phyloP scores from a whole-genome alignment of 192 early-diverging fungal genomes.

The Coemansia sp. region DNA sequence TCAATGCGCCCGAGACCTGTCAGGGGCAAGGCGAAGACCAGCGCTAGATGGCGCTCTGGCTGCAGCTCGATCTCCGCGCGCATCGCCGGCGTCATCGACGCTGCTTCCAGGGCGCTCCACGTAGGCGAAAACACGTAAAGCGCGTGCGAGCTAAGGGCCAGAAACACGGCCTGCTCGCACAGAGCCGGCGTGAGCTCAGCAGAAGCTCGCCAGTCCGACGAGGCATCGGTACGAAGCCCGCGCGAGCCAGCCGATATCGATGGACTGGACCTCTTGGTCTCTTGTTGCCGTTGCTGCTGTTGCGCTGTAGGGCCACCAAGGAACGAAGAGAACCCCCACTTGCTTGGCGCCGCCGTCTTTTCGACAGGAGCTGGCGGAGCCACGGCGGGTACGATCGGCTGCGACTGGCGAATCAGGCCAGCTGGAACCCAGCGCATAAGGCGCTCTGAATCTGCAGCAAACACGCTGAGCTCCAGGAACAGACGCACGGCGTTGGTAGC shows the following conservation, averaged over 20 bases:
- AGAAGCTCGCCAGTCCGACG: conserved; percentile 10
- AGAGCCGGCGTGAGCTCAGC: conserved; percentile 16
- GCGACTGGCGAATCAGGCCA: conserved; percentile 31
- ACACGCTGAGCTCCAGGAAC: conserved; percentile 48
- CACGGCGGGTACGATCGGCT: conserved; percentile 15
- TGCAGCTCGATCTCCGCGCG: conserved; percentile 36
- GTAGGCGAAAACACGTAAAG: conserved; percentile 44
- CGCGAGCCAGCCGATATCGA: background rate
- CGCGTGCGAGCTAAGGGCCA: conserved; percentile 49
- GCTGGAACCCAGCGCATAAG: conserved; percentile 50
- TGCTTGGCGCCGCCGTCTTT: conserved; percentile 13
- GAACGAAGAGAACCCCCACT: conserved; percentile 40
- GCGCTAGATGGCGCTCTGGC: conserved; percentile 36
- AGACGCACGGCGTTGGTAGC: conserved; percentile 38
- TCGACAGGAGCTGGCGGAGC: background rate
- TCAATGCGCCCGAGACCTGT: conserved; percentile 46
- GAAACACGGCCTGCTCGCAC: conserved; percentile 42
- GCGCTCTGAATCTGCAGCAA: conserved; percentile 37
- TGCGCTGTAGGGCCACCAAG: conserved; percentile 16
- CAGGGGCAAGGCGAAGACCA: conserved; percentile 38
- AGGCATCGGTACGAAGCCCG: background rate
- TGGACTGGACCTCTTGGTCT: conserved; percentile 1
- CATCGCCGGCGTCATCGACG: background rate
- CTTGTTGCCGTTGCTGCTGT: background rate
- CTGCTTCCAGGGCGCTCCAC: conserved; percentile 19